Base-by-base conservation (phyloP, 331 rosid species). In the Erythrophleum ivorense region DNA sequence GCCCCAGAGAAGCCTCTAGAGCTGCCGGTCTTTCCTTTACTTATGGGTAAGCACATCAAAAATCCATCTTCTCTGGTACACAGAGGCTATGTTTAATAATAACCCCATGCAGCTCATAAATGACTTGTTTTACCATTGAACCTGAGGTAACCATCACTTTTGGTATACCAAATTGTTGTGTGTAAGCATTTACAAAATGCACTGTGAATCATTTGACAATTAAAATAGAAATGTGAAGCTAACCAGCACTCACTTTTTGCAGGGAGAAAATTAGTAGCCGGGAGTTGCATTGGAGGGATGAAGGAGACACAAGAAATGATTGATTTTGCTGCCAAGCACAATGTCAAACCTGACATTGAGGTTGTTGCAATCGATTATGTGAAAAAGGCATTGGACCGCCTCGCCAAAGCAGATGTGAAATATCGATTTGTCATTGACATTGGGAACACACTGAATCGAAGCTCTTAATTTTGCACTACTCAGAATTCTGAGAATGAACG, bases 381-480 rank as follows among this genome's bases (percentile, higher is more conserved):
- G 73, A 89, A 87, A 81, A 75, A 71, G 0, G 91, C 91, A 24
- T 73, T 85, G 84, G 87, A 81, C 46, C 87, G 90, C 0, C 87
- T 89, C 19, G 3, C 9, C 1, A 84, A 84, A 75, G 71, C 79
- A 7, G 90, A 89, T 67, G 90, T 89, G 2, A 84, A 71, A 46
- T 86, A 86, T 71, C 84, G 86, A 29, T 89, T 89, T 46, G 89
- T 88, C 53, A 83, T 88, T 21, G 89, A 88, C 71, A 71, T 88
- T 13, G 89, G 74, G 3, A 86, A 86, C 48, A 79, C 91, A 29
- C 31, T 82, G 18, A 81, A 75, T 9, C 64, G 38, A 75, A 68
- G 45, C 53, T 19, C 81, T 67, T 68, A 48, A 73, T 52, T 74
- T 54, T 40, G 33, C 34, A 15, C 13, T 13, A 10, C 55, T 16